A percentile compares a stretch with the other conserved stretches of the same genome.
Evolutionary conservation across 2,329 filamentous ascomycete genomes (phyloP).

Genomic region (Thelonectria blattea): DNA sequence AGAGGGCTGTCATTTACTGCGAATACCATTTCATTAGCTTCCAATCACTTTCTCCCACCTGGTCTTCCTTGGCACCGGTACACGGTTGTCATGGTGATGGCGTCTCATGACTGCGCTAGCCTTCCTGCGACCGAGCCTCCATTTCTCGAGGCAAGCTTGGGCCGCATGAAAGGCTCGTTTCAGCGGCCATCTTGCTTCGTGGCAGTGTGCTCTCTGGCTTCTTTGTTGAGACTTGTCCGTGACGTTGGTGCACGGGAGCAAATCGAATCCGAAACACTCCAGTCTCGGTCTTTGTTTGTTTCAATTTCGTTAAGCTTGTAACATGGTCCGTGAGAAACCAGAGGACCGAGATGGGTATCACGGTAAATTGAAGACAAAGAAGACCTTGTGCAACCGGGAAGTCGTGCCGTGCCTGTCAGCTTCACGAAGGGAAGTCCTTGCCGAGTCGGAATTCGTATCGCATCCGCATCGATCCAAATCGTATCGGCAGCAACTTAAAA

Average conservation of each 20-base stretch:
- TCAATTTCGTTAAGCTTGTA: background rate
- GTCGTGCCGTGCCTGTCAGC: background rate
- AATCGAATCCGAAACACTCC: background rate
- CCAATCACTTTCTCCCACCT: slow-evolving; percentile 4
- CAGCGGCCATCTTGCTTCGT: background rate
- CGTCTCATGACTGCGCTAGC: background rate
- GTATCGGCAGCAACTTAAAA: slow-evolving; percentile 10
- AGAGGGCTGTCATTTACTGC: slow-evolving; percentile 1
- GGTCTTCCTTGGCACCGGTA: slow-evolving; percentile 7
- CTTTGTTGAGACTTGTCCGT: background rate
- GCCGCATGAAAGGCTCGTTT: slow-evolving; percentile 9
- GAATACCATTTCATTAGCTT: slow-evolving; percentile 2
- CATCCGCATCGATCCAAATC: slow-evolving; percentile 6
- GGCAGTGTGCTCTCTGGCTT: background rate
- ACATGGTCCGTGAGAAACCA: background rate
- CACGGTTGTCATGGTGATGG: slow-evolving; percentile 14
- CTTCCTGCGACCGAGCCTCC: background rate
- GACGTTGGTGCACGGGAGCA: background rate
- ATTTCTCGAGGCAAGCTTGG: background rate
- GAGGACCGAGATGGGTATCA: background rate
- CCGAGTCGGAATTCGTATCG: background rate
- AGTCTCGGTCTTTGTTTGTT: background rate
- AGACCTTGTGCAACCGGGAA: background rate
- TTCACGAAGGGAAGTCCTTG: background rate
- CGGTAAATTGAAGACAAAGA: background rate